A percentile compares a stretch with the other conserved stretches of the same genome.
These are phyloP conservation scores for Oryza australiensis DNA, from an alignment of 176 grass and related monocot species.

Conservation along the genomic window DNA sequence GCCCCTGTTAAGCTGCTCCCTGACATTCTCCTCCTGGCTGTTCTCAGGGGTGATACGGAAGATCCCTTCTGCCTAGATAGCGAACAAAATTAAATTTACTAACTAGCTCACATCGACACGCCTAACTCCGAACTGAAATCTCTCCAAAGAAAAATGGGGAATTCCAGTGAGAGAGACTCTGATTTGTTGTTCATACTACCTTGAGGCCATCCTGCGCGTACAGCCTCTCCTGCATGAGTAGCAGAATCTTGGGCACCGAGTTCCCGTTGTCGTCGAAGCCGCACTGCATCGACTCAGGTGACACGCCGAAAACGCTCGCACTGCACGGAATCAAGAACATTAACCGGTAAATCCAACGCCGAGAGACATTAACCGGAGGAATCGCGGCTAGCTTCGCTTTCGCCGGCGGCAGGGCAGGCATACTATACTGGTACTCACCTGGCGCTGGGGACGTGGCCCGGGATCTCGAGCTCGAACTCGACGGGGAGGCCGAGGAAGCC, in stretches of 20 bases:
- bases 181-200: constrained; percentile 34
- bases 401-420: too few species aligned
- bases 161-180: neutral
- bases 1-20: constrained; percentile 87
- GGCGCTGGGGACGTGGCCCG: constrained; percentile 75
- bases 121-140: neutral
- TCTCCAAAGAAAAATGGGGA: neutral
- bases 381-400: too few species aligned
- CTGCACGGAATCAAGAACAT: constrained; percentile 35
- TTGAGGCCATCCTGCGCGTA: constrained; percentile 76
- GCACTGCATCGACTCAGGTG: constrained; percentile 88
- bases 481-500: constrained; percentile 93
- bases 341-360: neutral
- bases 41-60: constrained; percentile 89
- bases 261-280: constrained; percentile 70
- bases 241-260: constrained; percentile 86
- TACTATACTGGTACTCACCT: constrained; percentile 35
- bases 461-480: constrained; percentile 85
- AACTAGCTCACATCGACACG: neutral
- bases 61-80: constrained; percentile 79
- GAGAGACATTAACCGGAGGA: too few species aligned
- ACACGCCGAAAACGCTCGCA: constrained; percentile 72
- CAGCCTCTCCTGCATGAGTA: constrained; percentile 70
- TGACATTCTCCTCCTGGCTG: constrained; percentile 82
- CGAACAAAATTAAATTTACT: neutral